Evolutionary conservation across 768 basidiomycete genomes (phyloP).

Genomic region (Naganishia vaughanmartiniae): DNA sequence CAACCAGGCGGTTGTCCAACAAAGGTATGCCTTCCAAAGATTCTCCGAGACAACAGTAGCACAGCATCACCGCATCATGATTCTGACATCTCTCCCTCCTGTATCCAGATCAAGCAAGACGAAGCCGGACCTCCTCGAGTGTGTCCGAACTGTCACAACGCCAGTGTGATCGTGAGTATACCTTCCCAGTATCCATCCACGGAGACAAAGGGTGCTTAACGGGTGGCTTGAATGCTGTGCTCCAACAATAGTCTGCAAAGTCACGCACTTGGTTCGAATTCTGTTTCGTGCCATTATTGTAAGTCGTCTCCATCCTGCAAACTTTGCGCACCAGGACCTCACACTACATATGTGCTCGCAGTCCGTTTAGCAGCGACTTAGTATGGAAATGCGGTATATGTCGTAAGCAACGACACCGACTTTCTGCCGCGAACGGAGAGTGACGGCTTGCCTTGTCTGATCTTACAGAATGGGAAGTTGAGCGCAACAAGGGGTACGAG

Average conservation of each 20-base stretch:
- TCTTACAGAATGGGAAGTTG: constrained; percentile 15
- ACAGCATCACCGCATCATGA: neutral
- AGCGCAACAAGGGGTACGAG: constrained; percentile 20
- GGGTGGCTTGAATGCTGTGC: neutral
- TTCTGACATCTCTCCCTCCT: neutral
- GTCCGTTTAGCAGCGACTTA: constrained; percentile 20
- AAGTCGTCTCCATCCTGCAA: neutral
- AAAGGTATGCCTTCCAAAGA: neutral
- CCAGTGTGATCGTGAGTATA: constrained; percentile 9
- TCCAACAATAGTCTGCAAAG: neutral
- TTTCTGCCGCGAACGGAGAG: neutral
- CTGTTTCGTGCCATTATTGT: constrained; percentile 19
- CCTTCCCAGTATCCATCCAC: neutral
- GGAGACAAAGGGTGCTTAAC: neutral
- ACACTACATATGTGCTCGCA: neutral
- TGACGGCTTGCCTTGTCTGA: neutral
- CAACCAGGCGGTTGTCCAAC: constrained; percentile 6
- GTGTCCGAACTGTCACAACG: constrained; percentile 18
- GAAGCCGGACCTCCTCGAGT: constrained; percentile 15
- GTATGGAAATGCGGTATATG: constrained; percentile 22
- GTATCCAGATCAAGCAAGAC: constrained; percentile 17
- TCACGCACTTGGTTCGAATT: constrained; percentile 14
- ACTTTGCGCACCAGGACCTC: too few species aligned
- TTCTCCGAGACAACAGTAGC: neutral
- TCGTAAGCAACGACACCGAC: neutral